A percentile compares a stretch with the other conserved stretches of the same genome.
phyloP scores from a whole-genome alignment of 2,329 filamentous ascomycete genomes.

The Diaporthe sp. region DNA sequence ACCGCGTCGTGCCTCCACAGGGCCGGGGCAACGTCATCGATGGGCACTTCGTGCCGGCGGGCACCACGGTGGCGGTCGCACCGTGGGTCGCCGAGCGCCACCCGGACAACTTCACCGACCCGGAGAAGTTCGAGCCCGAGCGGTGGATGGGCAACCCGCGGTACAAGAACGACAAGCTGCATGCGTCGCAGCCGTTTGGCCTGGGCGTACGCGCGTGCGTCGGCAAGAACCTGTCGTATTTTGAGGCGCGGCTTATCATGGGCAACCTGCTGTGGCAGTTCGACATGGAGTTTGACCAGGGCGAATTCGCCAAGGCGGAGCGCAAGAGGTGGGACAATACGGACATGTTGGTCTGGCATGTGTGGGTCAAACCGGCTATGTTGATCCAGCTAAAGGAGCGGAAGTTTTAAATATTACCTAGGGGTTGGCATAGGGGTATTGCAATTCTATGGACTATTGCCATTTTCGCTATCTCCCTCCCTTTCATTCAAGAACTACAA shows the following conservation, averaged over 20 bases:
- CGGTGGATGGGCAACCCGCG: background rate
- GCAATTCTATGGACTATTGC: too few relatives aligned
- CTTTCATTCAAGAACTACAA: too few relatives aligned
- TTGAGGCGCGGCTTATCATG: background rate
- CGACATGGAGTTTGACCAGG: conserved; percentile 2
- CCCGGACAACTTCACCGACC: background rate
- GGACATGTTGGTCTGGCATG: background rate
- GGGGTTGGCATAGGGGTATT: background rate
- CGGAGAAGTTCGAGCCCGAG: background rate
- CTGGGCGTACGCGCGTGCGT: background rate
- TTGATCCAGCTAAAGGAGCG: background rate
- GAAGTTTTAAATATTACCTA: background rate
- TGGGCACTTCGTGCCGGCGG: background rate
- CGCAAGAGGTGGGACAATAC: conserved; percentile 10
- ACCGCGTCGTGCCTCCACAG: background rate
- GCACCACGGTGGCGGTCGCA: background rate
- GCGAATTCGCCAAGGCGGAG: background rate
- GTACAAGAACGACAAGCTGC: background rate
- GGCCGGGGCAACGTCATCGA: background rate
- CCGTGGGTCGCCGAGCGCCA: background rate
- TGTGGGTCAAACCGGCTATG: background rate
- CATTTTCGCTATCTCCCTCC: too few relatives aligned
- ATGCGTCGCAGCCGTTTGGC: background rate
- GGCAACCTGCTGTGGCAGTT: background rate
- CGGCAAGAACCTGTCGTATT: conserved; percentile 5